Conservation (phyloP, 2,329 filamentous ascomycete species). For the Diplodia seriata region DNA sequence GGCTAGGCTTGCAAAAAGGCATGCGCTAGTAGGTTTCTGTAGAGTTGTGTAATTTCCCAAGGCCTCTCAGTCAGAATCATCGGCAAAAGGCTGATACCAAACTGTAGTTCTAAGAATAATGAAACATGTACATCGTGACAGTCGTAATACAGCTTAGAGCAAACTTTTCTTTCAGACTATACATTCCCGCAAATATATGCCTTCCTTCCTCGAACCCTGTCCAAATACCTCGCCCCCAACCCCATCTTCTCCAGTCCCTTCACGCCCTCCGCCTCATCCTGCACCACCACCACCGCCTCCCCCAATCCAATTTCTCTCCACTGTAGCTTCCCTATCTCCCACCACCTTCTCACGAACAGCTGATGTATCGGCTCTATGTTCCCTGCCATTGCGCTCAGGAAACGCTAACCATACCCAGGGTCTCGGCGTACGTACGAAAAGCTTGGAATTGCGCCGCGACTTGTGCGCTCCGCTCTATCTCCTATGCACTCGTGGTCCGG, state of each 20-base stretch:
- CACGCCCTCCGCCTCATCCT: background rate
- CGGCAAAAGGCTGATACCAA: too few species aligned
- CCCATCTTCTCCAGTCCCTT: background rate
- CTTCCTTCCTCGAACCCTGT: background rate
- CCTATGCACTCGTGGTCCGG: constrained; percentile 17
- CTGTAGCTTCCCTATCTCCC: background rate
- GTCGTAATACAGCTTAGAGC: too few species aligned
- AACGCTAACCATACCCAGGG: constrained; percentile 12
- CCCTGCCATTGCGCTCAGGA: constrained; percentile 10
- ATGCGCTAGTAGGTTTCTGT: too few species aligned
- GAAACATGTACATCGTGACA: too few species aligned
- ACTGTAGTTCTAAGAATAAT: too few species aligned
- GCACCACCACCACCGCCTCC: background rate
- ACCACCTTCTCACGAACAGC: constrained; percentile 1
- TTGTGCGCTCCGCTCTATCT: constrained; percentile 5
- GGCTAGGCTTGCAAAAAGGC: too few species aligned
- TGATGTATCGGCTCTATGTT: constrained; percentile 11
- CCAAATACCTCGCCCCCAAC: background rate
- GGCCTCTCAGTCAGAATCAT: too few species aligned
- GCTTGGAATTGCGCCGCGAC: constrained; percentile 27
- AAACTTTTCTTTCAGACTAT: too few species aligned
- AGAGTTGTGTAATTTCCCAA: too few species aligned
- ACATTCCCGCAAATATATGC: background rate
- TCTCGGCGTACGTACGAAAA: constrained; percentile 1
- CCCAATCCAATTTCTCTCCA: background rate